Percentiles rank a stretch among this genome's conserved stretches.
Conservation (phyloP, 371 early-diverging fungal species). For the Mucor circinelloides region DNA sequence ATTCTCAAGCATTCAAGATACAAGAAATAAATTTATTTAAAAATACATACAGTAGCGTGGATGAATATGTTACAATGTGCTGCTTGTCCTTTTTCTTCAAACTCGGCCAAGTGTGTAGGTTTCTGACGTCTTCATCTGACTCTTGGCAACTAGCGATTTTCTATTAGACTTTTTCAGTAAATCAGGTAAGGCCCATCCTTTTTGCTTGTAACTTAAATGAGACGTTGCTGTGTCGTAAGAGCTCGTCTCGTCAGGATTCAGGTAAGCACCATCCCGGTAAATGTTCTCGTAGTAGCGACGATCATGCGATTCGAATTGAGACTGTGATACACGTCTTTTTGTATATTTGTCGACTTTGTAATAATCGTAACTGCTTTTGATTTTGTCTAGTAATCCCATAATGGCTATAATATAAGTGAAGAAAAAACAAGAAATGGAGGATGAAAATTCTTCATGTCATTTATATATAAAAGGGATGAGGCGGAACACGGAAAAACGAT, state of each 20-base stretch:
- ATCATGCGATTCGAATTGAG: slow-evolving; percentile 44
- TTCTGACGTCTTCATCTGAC: slow-evolving; percentile 42
- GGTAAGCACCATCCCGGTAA: slow-evolving; percentile 44
- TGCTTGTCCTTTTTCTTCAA: not conserved
- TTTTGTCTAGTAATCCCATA: slow-evolving; percentile 45
- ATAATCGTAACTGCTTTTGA: slow-evolving; percentile 34
- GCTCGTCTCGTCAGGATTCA: slow-evolving; percentile 16
- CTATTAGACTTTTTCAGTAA: slow-evolving; percentile 15
- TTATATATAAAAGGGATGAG: not conserved
- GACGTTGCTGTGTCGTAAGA: not conserved
- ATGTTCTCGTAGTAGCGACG: slow-evolving; percentile 40
- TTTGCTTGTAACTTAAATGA: slow-evolving; percentile 7
- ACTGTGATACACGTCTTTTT: slow-evolving; percentile 40
- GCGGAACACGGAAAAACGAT: slow-evolving; percentile 11
- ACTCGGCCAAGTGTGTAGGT: slow-evolving; percentile 24
- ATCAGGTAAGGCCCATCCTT: slow-evolving; percentile 27
- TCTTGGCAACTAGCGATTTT: slow-evolving; percentile 11
- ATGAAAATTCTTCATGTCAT: not conserved
- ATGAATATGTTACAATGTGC: not conserved
- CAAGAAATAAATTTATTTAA: not conserved
- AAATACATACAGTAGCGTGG: not conserved
- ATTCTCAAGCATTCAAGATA: not conserved
- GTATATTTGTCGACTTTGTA: slow-evolving; percentile 48
- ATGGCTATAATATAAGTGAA: not conserved
- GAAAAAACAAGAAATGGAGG: slow-evolving; percentile 5